A percentile compares a stretch with the other conserved stretches of the same genome.
These are phyloP conservation scores for Fusarium sp. DNA, from an alignment of 2,329 filamentous ascomycete species.

Conservation along the genomic window DNA sequence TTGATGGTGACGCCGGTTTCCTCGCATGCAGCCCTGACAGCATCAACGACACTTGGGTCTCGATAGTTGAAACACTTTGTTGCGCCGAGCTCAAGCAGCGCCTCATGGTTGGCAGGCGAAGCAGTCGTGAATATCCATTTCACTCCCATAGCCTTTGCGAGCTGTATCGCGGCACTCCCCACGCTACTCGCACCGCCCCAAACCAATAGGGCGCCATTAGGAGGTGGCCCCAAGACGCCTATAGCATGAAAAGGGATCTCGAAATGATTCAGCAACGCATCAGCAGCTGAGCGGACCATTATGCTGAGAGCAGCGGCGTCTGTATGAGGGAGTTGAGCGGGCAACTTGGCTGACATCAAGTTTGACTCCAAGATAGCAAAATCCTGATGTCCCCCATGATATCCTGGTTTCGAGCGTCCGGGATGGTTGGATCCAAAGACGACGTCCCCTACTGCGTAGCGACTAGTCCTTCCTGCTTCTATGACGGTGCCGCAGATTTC, in stretches of 20 bases:
- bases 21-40: neutral
- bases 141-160: neutral
- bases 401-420: neutral
- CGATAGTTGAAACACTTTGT: neutral
- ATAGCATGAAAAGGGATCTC: neutral
- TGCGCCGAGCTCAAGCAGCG: neutral
- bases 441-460: neutral
- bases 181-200: neutral
- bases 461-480: neutral
- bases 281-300: neutral
- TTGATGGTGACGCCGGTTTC: neutral
- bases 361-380: neutral
- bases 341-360: neutral
- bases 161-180: neutral
- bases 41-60: neutral
- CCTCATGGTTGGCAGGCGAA: neutral
- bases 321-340: neutral
- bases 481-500: neutral
- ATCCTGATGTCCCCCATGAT: neutral
- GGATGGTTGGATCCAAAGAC: neutral
- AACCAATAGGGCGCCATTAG: neutral
- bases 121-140: neutral
- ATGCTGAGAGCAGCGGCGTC: neutral
- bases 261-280: neutral
- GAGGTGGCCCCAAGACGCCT: rapidly evolving